Conservation (phyloP, 345 rosid genomes). For the Gossypium australe region DNA sequence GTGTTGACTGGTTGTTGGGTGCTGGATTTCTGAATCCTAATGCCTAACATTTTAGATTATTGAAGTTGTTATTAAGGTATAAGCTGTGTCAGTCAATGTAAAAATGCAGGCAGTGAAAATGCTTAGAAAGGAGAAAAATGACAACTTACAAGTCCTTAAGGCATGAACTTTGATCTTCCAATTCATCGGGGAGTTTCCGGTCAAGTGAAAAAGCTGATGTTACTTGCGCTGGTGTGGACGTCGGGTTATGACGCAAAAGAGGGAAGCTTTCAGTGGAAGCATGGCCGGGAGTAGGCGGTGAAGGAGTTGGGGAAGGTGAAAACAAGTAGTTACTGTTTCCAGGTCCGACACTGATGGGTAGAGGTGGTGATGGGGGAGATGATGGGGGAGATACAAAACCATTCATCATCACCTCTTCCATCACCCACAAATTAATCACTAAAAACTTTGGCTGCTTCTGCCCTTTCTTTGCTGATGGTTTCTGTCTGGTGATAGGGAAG, state of each 20-base stretch:
- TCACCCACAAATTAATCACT: slow-evolving; percentile 1
- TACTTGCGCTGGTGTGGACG: neutral
- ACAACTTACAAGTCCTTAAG: slow-evolving; percentile 33
- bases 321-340: slow-evolving; percentile 29
- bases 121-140: neutral
- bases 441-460: neutral
- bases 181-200: slow-evolving; percentile 4
- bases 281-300: slow-evolving; percentile 19
- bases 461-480: neutral
- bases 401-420: slow-evolving; percentile 3
- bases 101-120: neutral
- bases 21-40: neutral
- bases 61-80: neutral
- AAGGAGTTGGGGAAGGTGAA: slow-evolving; percentile 30
- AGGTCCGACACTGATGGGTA: slow-evolving; percentile 31
- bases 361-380: slow-evolving; percentile 38
- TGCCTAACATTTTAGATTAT: neutral
- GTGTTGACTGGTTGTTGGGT: neutral
- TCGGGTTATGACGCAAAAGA: slow-evolving; percentile 8
- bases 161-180: slow-evolving; percentile 25
- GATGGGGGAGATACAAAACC: slow-evolving; percentile 20
- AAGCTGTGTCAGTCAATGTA: neutral
- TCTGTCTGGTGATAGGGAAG: neutral
- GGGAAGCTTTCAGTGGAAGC: slow-evolving; percentile 28
- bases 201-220: slow-evolving; percentile 26